Percentiles rank a stretch among this genome's conserved stretches.
Evolutionary conservation across 2,329 filamentous ascomycete genomes (phyloP).

Genomic region (Hypoxylon sp.): DNA sequence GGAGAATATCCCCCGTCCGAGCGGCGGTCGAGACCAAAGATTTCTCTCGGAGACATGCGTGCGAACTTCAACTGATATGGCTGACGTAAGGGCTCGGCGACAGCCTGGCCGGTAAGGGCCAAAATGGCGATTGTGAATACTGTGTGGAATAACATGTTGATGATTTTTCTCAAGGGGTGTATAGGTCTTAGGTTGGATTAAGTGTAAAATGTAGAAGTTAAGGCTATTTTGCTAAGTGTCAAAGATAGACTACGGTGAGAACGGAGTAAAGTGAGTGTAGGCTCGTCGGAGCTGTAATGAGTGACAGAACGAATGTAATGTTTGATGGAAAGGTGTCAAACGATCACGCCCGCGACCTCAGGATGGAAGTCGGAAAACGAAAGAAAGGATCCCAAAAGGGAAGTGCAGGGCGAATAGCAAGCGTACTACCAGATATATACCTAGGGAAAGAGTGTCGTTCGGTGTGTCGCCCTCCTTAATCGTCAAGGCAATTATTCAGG

Average conservation of each 20-base stretch:
- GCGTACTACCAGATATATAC: conserved; percentile 23
- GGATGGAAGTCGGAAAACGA: conserved; percentile 41
- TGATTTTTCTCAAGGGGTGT: conserved; percentile 12
- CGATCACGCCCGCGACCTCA: conserved; percentile 30
- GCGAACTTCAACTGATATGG: conserved; percentile 50
- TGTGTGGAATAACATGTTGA: conserved; percentile 47
- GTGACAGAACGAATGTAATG: conserved; percentile 30
- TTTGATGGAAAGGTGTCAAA: conserved; percentile 35
- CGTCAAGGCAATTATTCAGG: conserved; percentile 31
- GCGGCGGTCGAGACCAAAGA: conserved; percentile 50
- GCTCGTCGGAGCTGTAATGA: conserved; percentile 39
- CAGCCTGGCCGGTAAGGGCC: conserved; percentile 48
- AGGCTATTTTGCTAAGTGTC: conserved; percentile 15
- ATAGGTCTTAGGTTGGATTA: conserved; percentile 21
- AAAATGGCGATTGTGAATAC: conserved; percentile 45
- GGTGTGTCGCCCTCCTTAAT: conserved; percentile 31
- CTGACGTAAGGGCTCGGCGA: conserved; percentile 48
- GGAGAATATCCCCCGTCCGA: conserved; percentile 51
- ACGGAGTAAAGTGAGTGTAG: conserved; percentile 31
- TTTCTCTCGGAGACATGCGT: conserved; percentile 50
- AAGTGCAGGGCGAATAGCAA: conserved; percentile 29
- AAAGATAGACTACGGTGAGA: conserved; percentile 33
- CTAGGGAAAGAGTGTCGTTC: conserved; percentile 29
- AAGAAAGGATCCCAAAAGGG: conserved; percentile 39
- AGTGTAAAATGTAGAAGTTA: conserved; percentile 14